phyloP scores from a whole-genome alignment of 306 rosid genomes.

The Fragaria vesca region DNA sequence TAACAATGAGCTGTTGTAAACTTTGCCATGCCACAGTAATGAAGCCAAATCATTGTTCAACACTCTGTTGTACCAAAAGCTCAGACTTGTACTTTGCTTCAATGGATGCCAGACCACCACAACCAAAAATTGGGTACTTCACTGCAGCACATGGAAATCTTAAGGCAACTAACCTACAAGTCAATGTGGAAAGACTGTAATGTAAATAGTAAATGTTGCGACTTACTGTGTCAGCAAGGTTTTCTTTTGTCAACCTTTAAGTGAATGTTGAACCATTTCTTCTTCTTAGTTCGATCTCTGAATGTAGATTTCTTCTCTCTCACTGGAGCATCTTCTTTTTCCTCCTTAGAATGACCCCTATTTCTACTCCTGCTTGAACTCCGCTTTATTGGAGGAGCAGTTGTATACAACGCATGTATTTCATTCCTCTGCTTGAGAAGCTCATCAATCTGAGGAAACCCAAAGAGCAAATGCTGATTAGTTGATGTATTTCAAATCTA shows the following conservation, averaged over 20 bases:
- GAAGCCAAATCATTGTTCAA: conserved; percentile 26
- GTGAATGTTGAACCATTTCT: conserved; percentile 88
- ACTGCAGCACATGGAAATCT: conserved; percentile 13
- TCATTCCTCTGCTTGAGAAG: conserved; percentile 89
- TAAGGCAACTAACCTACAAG: background rate
- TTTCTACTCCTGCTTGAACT: conserved; percentile 67
- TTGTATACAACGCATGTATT: conserved; percentile 80
- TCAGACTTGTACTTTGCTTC: conserved; percentile 37
- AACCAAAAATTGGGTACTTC: conserved; percentile 10
- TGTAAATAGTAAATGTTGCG: conserved; percentile 15
- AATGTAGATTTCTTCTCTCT: conserved; percentile 55
- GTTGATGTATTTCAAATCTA: conserved; percentile 5
- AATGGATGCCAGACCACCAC: conserved; percentile 33
- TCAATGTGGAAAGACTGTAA: conserved; percentile 15
- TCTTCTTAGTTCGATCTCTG: conserved; percentile 82
- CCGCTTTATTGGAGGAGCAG: conserved; percentile 65
- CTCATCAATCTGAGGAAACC: conserved; percentile 68
- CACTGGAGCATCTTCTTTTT: conserved; percentile 64
- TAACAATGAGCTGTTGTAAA: conserved; percentile 47
- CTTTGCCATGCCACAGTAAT: conserved; percentile 40
- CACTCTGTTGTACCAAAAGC: conserved; percentile 19
- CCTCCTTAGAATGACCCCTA: conserved; percentile 64
- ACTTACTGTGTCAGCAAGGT: conserved; percentile 65
- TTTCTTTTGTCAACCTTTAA: conserved; percentile 90
- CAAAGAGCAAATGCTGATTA: background rate